Evolutionary conservation across 495 filamentous ascomycete species (phyloP).

Genomic region (Astrothelium macrocarpum): DNA sequence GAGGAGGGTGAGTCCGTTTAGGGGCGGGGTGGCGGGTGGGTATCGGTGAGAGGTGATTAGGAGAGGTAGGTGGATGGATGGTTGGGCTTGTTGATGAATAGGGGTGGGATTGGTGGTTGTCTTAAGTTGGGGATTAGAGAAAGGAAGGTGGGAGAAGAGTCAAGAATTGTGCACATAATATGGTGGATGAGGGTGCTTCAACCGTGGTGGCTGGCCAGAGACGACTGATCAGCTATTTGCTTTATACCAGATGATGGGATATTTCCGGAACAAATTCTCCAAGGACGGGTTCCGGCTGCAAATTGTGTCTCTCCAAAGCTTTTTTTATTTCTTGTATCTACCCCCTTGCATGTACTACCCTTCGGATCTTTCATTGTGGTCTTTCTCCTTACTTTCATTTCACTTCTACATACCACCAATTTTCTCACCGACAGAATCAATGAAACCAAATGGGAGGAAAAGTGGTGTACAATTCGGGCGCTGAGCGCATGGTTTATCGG

Average conservation of each 20-base stretch:
- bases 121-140: not conserved
- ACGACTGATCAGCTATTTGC: too few species aligned
- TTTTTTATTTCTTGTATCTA: not conserved
- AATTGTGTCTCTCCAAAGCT: not conserved
- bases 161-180: not conserved
- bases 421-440: not conserved
- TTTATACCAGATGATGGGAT: too few species aligned
- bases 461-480: not conserved
- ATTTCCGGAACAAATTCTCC: not conserved
- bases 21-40: not conserved
- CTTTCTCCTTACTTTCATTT: not conserved
- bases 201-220: too few species aligned
- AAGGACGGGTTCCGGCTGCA: not conserved
- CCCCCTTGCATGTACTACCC: constrained; percentile 2
- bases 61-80: not conserved
- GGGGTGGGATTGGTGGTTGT: not conserved
- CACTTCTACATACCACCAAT: not conserved
- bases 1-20: not conserved
- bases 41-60: constrained; percentile 1
- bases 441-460: not conserved
- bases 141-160: not conserved
- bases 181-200: not conserved
- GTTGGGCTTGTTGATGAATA: not conserved
- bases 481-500: not conserved
- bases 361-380: not conserved